Evolutionary conservation across 768 basidiomycete genomes (phyloP), one percentile per base, ranked within the genome.

Genomic region (Arthromyces matolae): DNA sequence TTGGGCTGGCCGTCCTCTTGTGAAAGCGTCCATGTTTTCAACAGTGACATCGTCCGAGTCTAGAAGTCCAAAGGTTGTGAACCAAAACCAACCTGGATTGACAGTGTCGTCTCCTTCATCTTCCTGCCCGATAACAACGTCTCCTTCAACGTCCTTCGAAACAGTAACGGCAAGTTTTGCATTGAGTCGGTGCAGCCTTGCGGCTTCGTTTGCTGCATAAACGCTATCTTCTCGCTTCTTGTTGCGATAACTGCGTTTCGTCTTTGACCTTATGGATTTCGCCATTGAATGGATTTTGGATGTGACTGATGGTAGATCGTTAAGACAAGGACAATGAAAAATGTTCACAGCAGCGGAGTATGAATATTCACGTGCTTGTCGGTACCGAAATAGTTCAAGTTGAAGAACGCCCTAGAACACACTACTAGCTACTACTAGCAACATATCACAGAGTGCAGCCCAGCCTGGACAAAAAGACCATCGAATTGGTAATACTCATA

Each of bases 211-310:
- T 1, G 77, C 89, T 38, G 89, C 89, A 58, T 87, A 92, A 45
- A 86, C 77, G 45, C 88, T 84, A 35, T 68, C 65, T 60, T 83
- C 78, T 50, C 89, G 81, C 65, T 92, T 92, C 58, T 86, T 84
- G 12, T 82, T 72, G 55, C 89, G 85, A 66, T 80, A 88, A 12
- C 78, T 68, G 24, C 90, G 85, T 62, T 92, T 93, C 39, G 78
- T 75, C 69, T 93, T 93, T 6, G 88, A 89, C 60, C 90, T 74
- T 32, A 80, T 76, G 35, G 88, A 90, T 73, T 93, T 93, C 34
- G 86, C 89, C 89, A 93, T 90, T 23, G 38, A 19, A 16, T 62
- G 49, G 55, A 54, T 53, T 28, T 49, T 49, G 51, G 53, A 50
- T 46, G 49, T 45, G 29, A 12, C 4, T 60, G 48, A 51, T 54